phyloP scores from a whole-genome alignment of 2,329 filamentous ascomycete genomes.

The Fusarium burgessii region DNA sequence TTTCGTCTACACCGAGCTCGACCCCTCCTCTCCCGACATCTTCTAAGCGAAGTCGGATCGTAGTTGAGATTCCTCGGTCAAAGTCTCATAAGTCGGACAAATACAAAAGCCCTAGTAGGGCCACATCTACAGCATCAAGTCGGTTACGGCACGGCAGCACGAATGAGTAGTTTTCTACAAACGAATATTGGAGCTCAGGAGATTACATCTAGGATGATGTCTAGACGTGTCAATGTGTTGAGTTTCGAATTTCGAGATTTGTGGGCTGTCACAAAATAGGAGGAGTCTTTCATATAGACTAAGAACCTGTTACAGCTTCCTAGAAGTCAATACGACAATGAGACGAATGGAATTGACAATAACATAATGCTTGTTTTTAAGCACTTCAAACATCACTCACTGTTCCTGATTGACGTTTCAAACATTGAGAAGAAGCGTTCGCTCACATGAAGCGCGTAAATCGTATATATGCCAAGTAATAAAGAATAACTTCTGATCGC shows the following conservation, averaged over 20 bases:
- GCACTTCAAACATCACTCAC: neutral
- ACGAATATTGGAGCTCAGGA: neutral
- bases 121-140: conserved; percentile 18
- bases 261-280: neutral
- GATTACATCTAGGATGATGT: neutral
- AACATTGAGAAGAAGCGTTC: too few species aligned
- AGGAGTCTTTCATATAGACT: neutral
- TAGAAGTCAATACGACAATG: neutral
- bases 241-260: neutral
- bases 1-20: neutral
- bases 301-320: neutral
- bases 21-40: neutral
- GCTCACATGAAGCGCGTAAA: too few species aligned
- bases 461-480: too few species aligned
- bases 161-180: conserved; percentile 4
- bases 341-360: neutral
- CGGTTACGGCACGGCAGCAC: conserved; percentile 20
- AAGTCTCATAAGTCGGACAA: conserved; percentile 12
- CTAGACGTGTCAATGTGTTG: neutral
- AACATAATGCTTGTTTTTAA: neutral
- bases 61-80: conserved; percentile 25
- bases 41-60: conserved; percentile 15
- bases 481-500: neutral
- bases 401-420: too few species aligned
- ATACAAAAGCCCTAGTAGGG: conserved; percentile 1